Conservation (phyloP, 805 yeast species). For the Saccharomycopsis olivae region DNA sequence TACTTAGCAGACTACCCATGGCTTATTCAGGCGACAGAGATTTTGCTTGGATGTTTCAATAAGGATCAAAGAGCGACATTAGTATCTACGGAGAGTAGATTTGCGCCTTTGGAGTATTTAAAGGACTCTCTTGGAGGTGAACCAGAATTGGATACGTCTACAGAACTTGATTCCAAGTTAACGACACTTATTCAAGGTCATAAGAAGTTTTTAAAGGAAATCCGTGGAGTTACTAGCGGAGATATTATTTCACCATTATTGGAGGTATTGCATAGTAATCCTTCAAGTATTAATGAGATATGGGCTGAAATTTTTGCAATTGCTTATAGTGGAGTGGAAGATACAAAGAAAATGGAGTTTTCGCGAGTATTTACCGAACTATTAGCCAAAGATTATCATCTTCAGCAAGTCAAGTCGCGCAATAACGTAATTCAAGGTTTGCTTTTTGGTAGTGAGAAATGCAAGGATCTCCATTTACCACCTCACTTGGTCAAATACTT, state of each 20-base stretch:
- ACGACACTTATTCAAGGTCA: conserved; percentile 30
- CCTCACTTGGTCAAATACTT: conserved; percentile 88
- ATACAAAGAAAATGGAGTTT: conserved; percentile 71
- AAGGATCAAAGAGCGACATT: conserved; percentile 36
- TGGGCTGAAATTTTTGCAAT: conserved; percentile 83
- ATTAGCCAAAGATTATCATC: conserved; percentile 83
- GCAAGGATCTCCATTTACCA: conserved; percentile 71
- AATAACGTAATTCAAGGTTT: conserved; percentile 83
- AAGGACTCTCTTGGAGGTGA: conserved; percentile 18
- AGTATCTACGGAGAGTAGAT: conserved; percentile 35
- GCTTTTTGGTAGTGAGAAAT: conserved; percentile 70
- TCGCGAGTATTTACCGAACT: conserved; percentile 70
- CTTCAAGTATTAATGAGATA: conserved; percentile 65
- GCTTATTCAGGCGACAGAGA: conserved; percentile 87
- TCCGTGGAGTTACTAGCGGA: conserved; percentile 34
- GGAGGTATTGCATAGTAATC: conserved; percentile 72
- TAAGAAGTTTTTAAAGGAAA: conserved; percentile 21
- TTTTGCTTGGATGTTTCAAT: conserved; percentile 71
- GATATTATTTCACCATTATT: conserved; percentile 61
- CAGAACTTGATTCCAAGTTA: too few relatives aligned
- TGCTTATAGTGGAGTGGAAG: conserved; percentile 38
- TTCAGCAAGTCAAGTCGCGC: conserved; percentile 76
- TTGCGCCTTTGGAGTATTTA: conserved; percentile 40
- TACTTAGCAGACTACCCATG: conserved; percentile 84
- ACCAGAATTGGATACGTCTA: conserved; percentile 22